Evolutionary conservation across 352 stramenopile genomes (phyloP).

Genomic region (Pythium brassicae): DNA sequence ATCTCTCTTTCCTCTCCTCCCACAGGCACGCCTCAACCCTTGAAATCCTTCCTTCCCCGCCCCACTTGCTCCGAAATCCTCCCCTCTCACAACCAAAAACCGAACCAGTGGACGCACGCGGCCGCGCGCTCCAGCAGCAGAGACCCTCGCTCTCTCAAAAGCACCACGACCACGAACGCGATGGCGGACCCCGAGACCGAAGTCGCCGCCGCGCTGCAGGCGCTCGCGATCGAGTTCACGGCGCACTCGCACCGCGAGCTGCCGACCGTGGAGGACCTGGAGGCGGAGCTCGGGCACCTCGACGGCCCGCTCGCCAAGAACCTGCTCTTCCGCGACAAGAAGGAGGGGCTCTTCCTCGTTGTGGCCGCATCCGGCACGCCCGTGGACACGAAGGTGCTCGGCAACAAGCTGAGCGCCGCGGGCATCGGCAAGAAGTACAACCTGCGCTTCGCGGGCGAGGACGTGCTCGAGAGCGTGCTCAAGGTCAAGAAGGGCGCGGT

Average conservation of each 20-base stretch:
- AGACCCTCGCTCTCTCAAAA: too few relatives aligned
- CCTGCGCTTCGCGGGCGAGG: conserved; percentile 90
- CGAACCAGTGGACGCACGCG: too few relatives aligned
- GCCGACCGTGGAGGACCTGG: conserved; percentile 69
- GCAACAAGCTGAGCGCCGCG: conserved; percentile 60
- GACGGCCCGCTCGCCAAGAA: conserved; percentile 92
- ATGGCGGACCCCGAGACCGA: conserved; percentile 48
- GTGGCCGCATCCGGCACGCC: conserved; percentile 74
- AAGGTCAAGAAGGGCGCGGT: conserved; percentile 93
- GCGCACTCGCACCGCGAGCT: conserved; percentile 54
- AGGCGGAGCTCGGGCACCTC: conserved; percentile 74
- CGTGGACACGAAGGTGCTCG: conserved; percentile 92
- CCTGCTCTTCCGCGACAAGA: conserved; percentile 98
- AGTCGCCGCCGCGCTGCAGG: conserved; percentile 52
- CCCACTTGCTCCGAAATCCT: too few relatives aligned
- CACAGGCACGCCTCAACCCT: too few relatives aligned
- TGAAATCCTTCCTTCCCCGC: too few relatives aligned
- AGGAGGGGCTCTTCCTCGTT: conserved; percentile 96
- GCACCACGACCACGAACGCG: background rate
- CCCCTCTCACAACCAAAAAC: conserved; percentile 4
- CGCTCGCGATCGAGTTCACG: conserved; percentile 52
- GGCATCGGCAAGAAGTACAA: conserved; percentile 89
- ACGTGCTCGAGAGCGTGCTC: conserved; percentile 78
- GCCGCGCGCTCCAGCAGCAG: background rate
- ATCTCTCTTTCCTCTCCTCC: too few relatives aligned